Base-by-base conservation (phyloP, 2,329 filamentous ascomycete genomes). In the Neonectria coccinea region DNA sequence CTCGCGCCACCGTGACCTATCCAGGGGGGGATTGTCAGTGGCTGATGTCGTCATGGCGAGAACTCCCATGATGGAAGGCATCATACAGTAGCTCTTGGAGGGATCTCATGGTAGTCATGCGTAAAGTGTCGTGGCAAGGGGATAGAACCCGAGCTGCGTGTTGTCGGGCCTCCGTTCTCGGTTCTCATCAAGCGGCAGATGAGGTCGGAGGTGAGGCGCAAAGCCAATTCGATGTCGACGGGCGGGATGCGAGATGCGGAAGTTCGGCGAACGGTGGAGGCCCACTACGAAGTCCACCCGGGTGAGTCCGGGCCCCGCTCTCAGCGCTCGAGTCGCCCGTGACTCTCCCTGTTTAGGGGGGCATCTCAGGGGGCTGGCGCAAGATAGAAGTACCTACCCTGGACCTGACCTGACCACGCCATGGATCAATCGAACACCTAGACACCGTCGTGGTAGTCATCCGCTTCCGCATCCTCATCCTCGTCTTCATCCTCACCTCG, bases 1-100 rank as follows among this genome's bases (percentile, higher is more conserved):
- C 71, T 85, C 82, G 73, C 87, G 82, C 92, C 91, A 94, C 86
- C 89, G 86, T 76, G 83, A 81, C 76, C 91, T 93, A 72, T 54
- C 50, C 36, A 39, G 56, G 62, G 51, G 52, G 36, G 36, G n/a
- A 29, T 57, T 76, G 76, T 74, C 66, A 71, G 73, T 67, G 56
- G 55, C 45, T 57, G 36, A 58, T 41, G 60, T 62, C 54, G 60
- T 62, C 54, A 56, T 54, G 54, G 54, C 36, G 25, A 47, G 56
- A 25, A 36, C 41, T 59, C 25, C 50, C 25, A 60, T 16, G 20
- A 41, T 51, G 53, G 33, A 39, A 39, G 36, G 57, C 50, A 48
- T 73, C 79, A 71, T 70, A 81, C 79, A 76, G 73, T 45, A 76
- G 76, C 70, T 81, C 79, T 51, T 80, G 74, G 36, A 80, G 71